Base-by-base conservation (phyloP, 139 green algal genomes). In the Medakamo hakoo region DNA sequence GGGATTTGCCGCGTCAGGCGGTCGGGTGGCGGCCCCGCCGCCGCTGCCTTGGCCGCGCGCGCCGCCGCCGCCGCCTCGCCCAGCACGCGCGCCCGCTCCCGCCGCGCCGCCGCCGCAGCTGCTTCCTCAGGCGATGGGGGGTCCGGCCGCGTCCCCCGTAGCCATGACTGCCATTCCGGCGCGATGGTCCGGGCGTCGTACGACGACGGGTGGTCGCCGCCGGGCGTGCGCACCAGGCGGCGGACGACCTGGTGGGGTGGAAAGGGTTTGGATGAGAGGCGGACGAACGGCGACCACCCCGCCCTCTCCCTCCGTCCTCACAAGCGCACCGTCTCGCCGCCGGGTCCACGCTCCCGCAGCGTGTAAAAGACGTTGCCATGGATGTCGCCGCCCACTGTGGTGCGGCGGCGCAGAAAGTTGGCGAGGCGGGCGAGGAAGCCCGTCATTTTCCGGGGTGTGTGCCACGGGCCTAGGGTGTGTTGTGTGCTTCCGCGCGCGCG, bases 321-420 rank as follows among this genome's bases (percentile, higher is more conserved):
- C n/a, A n/a, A n/a, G n/a, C n/a, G n/a, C n/a, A n/a, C n/a, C n/a
- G n/a, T n/a, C n/a, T n/a, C n/a, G n/a, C n/a, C n/a, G n/a, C n/a
- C n/a, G n/a, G n/a, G n/a, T n/a, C 40, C 40, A 9, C 9, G 40
- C 40, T 52, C 40, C 40, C 9, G 16, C 40, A 9, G 16, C 40
- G 40, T 16, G 40, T 52, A 52, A 16, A 21, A 52, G 9, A 52
- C 9, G 40, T 52, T 52, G 40, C 40, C 40, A 16, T 52, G 40
- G 9, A 52, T 16, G 40, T 52, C 40, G 9, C 40, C 40, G 9
- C 40, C 40, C 40, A 52, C 40, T 64, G 30, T 20, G 30, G 31
- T 9, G 57, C 23, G 30, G 24, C 24, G 0, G 69, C 30, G 23
- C 76, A 88, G 57, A n/a, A n/a, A n/a, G n/a, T n/a, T n/a, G 40